Evolutionary conservation across 2,329 filamentous ascomycete species (phyloP), one percentile per base, ranked within the genome.

Genomic region (Coniella lustricola): DNA sequence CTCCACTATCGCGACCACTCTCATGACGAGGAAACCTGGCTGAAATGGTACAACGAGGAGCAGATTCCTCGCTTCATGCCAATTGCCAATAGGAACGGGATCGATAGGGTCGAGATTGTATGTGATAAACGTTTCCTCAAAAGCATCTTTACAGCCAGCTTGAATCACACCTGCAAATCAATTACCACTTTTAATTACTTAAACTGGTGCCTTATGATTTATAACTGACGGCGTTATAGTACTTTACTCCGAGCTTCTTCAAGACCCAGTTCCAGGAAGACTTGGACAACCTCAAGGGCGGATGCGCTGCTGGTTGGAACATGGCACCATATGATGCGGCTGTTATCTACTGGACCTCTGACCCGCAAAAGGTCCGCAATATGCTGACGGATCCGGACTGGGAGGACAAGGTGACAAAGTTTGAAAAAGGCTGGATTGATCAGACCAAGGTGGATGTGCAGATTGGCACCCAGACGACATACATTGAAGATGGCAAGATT

Each of bases 361-460:
- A 52, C 17, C 36, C 41, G 1, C 44, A 56, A 64, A 54, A 53
- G 36, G 10, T 56, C 20, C 46, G 51, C n/a, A 46, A 51, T n/a
- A 52, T 55, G 53, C 48, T 55, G 2, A 48, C 22, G 10, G 51
- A 53, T 33, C 49, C 51, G 5, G 51, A 53, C 35, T 55, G 46
- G 51, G 37, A 52, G 13, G 40, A 44, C n/a, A 54, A 50, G 25
- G 51, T 55, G 12, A 31, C 31, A 3, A 37, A 47, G 13, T 52
- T 50, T 32, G 53, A 55, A 47, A 50, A 55, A 38, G 48, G 40
- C 22, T 53, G 46, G 51, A 55, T 54, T 20, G 37, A 48, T 29
- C 38, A 44, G 35, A 46, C 20, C 4, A 48, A 49, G 41, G 47
- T 42, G 14, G 55, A 55, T 31, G 39, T 52, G 16, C 49, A 55